Base-by-base conservation (phyloP, 805 yeast species). In the Wickerhamomyces chambardii region DNA sequence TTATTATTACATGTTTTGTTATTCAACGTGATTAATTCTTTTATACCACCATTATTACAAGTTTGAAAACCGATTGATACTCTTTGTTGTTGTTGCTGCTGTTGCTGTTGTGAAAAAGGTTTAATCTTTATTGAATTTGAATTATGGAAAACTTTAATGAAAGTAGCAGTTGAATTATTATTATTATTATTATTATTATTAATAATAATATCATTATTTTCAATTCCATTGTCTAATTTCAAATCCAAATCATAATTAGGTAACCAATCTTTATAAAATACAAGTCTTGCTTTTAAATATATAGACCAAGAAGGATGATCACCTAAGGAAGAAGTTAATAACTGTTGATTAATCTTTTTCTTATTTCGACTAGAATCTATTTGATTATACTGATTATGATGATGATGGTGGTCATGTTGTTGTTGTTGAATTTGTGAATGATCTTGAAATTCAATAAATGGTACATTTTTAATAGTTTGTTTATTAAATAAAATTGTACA, bases 241-340 rank as follows among this genome's bases (percentile, higher is more conserved):
- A n/a, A n/a, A n/a, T n/a, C n/a, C n/a, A n/a, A n/a, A n/a, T n/a
- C n/a, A n/a, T n/a, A n/a, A n/a, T 24, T 24, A 11, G 26, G n/a
- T 11, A 12, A 24, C 50, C 49, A 50, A 30, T 51, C 56, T 29
- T 36, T 48, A 30, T 50, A 51, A 5, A 50, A 29, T 35, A 43
- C 29, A 5, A 51, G 21, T 26, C 54, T 29, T 15, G 51, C 47
- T 16, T 47, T 29, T 7, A 51, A 29, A 26, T 33, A 36, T 0
- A 39, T 29, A 12, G 27, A 27, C 53, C 54, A 50, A 1, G 40
- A 32, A 6, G 43, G 42, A 29, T 45, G 40, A 7, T 45, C 44
- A 2, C 52, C 51, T 17, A 51, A 30, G 5, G 46, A 35, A 2
- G 52, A 45, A 1, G 36, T 40, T 22, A 51, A 36, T 4, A 51